Conservation (phyloP, 2,329 filamentous ascomycete species). For the Curvularia verruculosa region DNA sequence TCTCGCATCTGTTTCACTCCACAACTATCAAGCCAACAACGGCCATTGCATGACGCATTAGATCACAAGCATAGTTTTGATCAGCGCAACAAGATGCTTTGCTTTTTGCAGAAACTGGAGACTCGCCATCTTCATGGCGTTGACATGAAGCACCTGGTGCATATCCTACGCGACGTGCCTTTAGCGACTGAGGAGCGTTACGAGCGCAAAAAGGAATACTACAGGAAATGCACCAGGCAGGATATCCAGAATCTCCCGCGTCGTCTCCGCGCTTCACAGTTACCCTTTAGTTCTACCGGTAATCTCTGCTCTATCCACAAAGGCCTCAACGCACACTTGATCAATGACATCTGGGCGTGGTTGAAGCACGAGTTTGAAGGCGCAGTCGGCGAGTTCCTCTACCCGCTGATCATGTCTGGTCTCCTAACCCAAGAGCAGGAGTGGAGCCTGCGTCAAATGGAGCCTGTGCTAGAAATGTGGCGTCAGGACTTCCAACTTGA, state of each 20-base stretch:
- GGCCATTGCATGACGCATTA: too few relatives aligned
- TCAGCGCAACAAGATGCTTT: constrained; percentile 11
- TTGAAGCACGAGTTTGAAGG: constrained; percentile 32
- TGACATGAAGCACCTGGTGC: constrained; percentile 35
- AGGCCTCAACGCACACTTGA: constrained; percentile 25
- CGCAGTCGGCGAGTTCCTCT: constrained; percentile 33
- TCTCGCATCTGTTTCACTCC: constrained; percentile 2
- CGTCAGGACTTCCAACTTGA: constrained; percentile 21
- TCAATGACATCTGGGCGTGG: constrained; percentile 32
- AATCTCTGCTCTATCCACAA: constrained; percentile 35
- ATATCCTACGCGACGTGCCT: constrained; percentile 24
- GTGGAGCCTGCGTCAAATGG: constrained; percentile 29
- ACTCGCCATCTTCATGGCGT: constrained; percentile 25
- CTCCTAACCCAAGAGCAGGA: constrained; percentile 27
- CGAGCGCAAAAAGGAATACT: constrained; percentile 2
- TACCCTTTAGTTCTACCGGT: constrained; percentile 12
- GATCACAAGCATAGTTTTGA: not conserved
- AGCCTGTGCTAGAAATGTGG: constrained; percentile 40
- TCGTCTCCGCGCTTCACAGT: constrained; percentile 27
- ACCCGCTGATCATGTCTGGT: constrained; percentile 31
- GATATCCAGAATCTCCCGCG: constrained; percentile 31
- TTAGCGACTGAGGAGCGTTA: constrained; percentile 1
- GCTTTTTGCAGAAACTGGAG: constrained; percentile 17
- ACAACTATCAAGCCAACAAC: not conserved
- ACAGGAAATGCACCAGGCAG: constrained; percentile 17